Evolutionary conservation across 805 yeast species (phyloP).

Genomic region (Cyberlindnera mississippiensis): DNA sequence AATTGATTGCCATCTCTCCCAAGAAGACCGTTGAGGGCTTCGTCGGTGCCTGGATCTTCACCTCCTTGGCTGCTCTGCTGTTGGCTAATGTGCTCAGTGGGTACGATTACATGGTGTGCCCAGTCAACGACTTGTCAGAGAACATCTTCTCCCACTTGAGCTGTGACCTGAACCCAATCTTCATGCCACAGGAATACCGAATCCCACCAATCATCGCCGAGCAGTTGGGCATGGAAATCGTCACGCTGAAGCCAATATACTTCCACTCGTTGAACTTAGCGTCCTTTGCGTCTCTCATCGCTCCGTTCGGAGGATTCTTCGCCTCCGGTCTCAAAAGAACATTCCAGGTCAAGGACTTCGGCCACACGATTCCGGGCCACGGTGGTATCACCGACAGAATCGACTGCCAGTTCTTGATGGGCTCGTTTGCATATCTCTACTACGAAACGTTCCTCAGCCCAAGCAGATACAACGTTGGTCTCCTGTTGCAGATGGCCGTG

Average conservation of each 20-base stretch:
- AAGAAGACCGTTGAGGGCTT: slow-evolving; percentile 98
- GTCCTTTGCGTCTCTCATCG: slow-evolving; percentile 92
- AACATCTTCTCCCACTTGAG: slow-evolving; percentile 57
- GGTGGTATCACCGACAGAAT: slow-evolving; percentile 97
- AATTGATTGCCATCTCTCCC: slow-evolving; percentile 89
- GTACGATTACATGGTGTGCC: slow-evolving; percentile 80
- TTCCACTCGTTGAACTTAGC: slow-evolving; percentile 84
- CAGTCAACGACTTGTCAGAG: slow-evolving; percentile 64
- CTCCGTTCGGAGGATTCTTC: slow-evolving; percentile 98
- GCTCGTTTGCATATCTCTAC: slow-evolving; percentile 87
- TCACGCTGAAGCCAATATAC: slow-evolving; percentile 80
- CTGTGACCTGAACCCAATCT: slow-evolving; percentile 89
- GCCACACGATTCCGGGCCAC: slow-evolving; percentile 98
- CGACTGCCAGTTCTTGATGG: slow-evolving; percentile 98
- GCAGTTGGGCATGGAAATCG: slow-evolving; percentile 40
- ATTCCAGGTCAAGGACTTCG: slow-evolving; percentile 94
- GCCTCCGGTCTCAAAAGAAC: slow-evolving; percentile 98
- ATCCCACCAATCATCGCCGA: slow-evolving; percentile 67
- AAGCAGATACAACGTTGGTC: slow-evolving; percentile 66
- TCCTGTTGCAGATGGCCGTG: slow-evolving; percentile 70
- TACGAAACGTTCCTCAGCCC: slow-evolving; percentile 87
- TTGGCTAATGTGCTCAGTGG: slow-evolving; percentile 62
- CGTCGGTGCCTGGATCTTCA: slow-evolving; percentile 95
- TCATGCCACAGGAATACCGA: slow-evolving; percentile 71
- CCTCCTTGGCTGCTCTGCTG: slow-evolving; percentile 67